Evolutionary conservation across 2,329 filamentous ascomycete species (phyloP).

Genomic region (Talaromyces amestolkiae): DNA sequence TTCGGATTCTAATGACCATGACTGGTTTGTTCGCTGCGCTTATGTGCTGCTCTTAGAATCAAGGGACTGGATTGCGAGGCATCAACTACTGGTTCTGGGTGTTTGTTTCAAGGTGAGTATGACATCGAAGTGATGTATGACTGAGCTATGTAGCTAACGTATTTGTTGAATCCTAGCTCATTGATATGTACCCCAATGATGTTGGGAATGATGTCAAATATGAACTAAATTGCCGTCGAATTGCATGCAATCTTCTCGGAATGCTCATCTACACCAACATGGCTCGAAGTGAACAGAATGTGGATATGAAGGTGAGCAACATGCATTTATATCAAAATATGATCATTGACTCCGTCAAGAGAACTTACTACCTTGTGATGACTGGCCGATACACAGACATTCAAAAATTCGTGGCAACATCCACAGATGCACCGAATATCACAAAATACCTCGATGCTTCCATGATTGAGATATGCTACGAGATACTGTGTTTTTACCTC

Average conservation of each 20-base stretch:
- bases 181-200: slow-evolving; percentile 36
- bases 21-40: slow-evolving; percentile 18
- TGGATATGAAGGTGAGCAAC: slow-evolving; percentile 37
- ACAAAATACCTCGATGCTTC: neutral
- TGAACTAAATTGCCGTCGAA: slow-evolving; percentile 58
- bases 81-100: slow-evolving; percentile 3
- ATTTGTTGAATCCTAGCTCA: slow-evolving; percentile 44
- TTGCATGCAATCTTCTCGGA: slow-evolving; percentile 70
- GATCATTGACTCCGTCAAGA: neutral
- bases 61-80: neutral
- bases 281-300: slow-evolving; percentile 47
- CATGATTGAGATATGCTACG: neutral
- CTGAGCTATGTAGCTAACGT: neutral
- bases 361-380: neutral
- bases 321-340: neutral
- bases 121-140: too few species aligned
- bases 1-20: slow-evolving; percentile 9
- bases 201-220: slow-evolving; percentile 26
- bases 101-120: neutral
- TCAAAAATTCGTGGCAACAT: neutral
- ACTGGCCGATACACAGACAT: neutral
- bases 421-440: neutral
- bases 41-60: slow-evolving; percentile 12
- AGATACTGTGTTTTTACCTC: slow-evolving; percentile 11
- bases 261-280: slow-evolving; percentile 47